phyloP scores from a whole-genome alignment of 2,329 filamentous ascomycete genomes.

The Cladosporium austrohemisphaericum region DNA sequence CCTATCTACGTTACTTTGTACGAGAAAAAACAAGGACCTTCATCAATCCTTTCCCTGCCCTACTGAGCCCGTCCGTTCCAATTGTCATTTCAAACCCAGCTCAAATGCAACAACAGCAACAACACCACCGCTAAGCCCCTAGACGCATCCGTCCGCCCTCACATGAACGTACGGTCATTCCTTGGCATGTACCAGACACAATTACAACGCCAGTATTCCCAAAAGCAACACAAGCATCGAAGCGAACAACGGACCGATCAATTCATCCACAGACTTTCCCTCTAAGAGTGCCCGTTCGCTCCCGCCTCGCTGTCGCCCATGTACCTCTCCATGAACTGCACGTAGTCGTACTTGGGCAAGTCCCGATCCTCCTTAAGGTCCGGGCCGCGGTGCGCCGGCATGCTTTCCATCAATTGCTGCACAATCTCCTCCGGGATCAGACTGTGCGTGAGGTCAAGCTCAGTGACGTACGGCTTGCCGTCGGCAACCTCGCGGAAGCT shows the following conservation, averaged over 20 bases:
- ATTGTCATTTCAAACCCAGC: background rate
- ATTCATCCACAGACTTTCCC: background rate
- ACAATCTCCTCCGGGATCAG: slow-evolving; percentile 97
- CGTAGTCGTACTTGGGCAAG: slow-evolving; percentile 88
- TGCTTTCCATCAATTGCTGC: slow-evolving; percentile 81
- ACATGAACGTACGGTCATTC: no score
- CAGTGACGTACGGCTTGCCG: slow-evolving; percentile 97
- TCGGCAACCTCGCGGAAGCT: slow-evolving; percentile 96
- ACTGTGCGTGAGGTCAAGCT: slow-evolving; percentile 91
- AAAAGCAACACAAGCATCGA: background rate
- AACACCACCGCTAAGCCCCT: background rate
- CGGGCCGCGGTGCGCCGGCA: slow-evolving; percentile 79
- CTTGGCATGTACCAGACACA: no score
- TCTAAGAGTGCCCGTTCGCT: slow-evolving; percentile 11
- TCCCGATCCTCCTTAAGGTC: slow-evolving; percentile 83
- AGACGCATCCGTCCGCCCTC: no score
- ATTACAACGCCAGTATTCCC: no score
- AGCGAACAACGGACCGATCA: background rate
- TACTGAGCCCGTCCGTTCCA: background rate
- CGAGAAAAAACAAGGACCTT: no score
- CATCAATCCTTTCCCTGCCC: no score
- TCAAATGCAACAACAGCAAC: background rate
- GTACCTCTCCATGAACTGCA: slow-evolving; percentile 87
- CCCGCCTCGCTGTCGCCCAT: slow-evolving; percentile 25
- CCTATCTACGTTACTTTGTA: no score